These are phyloP conservation scores for Garcia nutans DNA, from an alignment of 345 rosid species.

Conservation along the genomic window DNA sequence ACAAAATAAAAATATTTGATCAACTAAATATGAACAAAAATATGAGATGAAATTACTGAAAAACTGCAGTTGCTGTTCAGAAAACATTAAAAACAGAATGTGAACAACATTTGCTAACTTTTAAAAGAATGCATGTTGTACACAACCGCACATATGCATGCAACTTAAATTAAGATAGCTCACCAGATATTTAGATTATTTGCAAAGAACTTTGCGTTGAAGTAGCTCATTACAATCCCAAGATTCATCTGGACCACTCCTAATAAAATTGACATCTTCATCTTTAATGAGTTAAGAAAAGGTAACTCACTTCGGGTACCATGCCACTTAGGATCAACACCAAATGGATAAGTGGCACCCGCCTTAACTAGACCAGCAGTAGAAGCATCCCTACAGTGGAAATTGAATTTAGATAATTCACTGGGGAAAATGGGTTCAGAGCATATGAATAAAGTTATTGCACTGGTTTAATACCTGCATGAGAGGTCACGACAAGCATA, in stretches of 20 bases:
- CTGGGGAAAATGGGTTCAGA: background rate
- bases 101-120: background rate
- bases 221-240: conserved; percentile 82
- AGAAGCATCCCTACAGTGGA: conserved; percentile 60
- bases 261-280: conserved; percentile 97
- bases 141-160: background rate
- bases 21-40: background rate
- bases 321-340: conserved; percentile 96
- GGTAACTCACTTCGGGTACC: conserved; percentile 92
- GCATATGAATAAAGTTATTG: background rate
- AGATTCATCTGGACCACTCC: conserved; percentile 99
- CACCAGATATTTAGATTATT: conserved; percentile 66
- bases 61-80: no score
- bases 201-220: conserved; percentile 76
- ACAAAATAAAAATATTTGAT: background rate
- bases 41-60: no score
- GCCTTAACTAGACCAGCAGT: conserved; percentile 77
- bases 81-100: no score
- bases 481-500: conserved; percentile 82
- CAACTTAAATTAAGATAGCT: conserved; percentile 6
- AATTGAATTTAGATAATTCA: background rate
- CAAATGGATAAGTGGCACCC: conserved; percentile 78
- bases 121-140: background rate
- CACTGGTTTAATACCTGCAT: conserved; percentile 57
- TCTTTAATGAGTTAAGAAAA: conserved; percentile 91